Evolutionary conservation across 352 stramenopile species (phyloP).

Genomic region (Globisporangium nunn): DNA sequence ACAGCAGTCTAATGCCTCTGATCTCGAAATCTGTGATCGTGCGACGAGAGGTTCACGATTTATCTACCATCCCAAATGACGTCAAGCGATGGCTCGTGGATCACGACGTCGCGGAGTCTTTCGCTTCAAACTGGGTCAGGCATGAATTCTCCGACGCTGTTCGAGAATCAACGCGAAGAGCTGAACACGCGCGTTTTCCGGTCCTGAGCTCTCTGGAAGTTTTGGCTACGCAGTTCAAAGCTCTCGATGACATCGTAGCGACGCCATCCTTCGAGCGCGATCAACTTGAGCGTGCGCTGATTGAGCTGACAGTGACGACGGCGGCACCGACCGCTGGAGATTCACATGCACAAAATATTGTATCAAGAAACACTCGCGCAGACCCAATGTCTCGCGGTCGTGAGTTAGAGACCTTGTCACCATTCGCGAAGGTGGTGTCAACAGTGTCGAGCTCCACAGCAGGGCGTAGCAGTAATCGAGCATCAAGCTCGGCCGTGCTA

Average conservation of each 20-base stretch:
- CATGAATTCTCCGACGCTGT: slow-evolving; percentile 2
- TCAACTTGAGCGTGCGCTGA: slow-evolving; percentile 5
- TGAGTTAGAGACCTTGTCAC: not conserved
- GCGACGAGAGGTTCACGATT: not conserved
- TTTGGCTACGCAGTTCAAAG: slow-evolving; percentile 1
- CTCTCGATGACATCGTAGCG: not conserved
- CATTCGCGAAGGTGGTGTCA: not conserved
- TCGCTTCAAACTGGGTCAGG: slow-evolving; percentile 10
- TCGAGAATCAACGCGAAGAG: not conserved
- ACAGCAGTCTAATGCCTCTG: slow-evolving; percentile 23
- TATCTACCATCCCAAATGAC: not conserved
- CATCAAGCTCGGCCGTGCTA: slow-evolving; percentile 17
- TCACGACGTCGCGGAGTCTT: slow-evolving; percentile 9
- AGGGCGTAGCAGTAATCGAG: not conserved
- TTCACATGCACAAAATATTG: not conserved
- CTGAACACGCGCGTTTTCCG: not conserved
- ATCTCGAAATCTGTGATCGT: slow-evolving; percentile 17
- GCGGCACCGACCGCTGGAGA: not conserved
- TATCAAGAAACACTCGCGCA: not conserved
- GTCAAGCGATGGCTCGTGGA: slow-evolving; percentile 11
- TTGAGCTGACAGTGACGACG: slow-evolving; percentile 2
- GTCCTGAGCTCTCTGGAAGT: slow-evolving; percentile 1
- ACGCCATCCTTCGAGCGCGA: slow-evolving; percentile 3
- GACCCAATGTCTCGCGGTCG: not conserved
- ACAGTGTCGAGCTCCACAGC: not conserved